phyloP scores from a whole-genome alignment of 2,329 filamentous ascomycete genomes.

The Chaetomium sp. region DNA sequence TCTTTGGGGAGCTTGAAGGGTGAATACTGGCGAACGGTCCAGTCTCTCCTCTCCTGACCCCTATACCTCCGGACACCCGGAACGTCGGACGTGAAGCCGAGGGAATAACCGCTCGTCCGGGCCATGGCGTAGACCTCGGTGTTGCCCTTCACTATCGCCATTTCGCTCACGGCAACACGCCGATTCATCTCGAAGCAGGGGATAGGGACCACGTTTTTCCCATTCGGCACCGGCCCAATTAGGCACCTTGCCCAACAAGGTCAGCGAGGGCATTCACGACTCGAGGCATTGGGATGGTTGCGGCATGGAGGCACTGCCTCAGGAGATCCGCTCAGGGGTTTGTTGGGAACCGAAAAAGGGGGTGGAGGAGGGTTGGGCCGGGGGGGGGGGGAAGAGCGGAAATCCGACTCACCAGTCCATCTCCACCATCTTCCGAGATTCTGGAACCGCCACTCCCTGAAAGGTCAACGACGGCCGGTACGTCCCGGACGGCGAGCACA shows the following conservation, averaged over 20 bases:
- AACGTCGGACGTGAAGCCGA: constrained; percentile 30
- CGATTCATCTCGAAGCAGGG: constrained; percentile 18
- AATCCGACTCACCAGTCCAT: constrained; percentile 24
- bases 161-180: constrained; percentile 8
- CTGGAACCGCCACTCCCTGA: neutral
- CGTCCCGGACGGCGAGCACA: constrained; percentile 10
- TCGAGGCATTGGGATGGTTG: neutral
- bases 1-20: constrained; percentile 11
- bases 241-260: constrained; percentile 14
- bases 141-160: constrained; percentile 25
- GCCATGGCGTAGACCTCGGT: constrained; percentile 31
- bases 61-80: constrained; percentile 27
- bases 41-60: constrained; percentile 24
- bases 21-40: constrained; percentile 26
- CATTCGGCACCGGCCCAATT: constrained; percentile 26
- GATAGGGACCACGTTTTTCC: constrained; percentile 22
- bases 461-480: constrained; percentile 25
- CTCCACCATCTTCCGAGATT: constrained; percentile 16
- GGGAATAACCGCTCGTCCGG: constrained; percentile 30
- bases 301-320: neutral
- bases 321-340: neutral
- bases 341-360: neutral
- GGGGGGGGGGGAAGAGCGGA: neutral
- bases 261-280: neutral
- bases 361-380: neutral